Evolutionary conservation across 371 early-diverging fungal genomes (phyloP).

Genomic region (Mucor mucedo): DNA sequence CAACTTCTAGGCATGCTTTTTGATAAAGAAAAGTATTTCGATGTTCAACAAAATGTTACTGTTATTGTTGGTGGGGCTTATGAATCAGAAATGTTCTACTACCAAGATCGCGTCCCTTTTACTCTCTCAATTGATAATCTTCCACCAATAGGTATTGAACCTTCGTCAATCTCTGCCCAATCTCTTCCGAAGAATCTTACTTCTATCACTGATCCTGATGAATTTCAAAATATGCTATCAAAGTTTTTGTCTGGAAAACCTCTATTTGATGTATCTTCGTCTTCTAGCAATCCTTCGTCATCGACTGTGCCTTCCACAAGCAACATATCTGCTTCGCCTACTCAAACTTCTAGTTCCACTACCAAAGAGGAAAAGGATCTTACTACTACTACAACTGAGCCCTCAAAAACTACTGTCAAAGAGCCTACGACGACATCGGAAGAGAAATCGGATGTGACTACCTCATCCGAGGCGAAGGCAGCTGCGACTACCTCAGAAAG

Average conservation of each 20-base stretch:
- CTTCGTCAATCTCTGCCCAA: conserved; percentile 1
- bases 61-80: conserved; percentile 34
- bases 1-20: conserved; percentile 12
- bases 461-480: not conserved
- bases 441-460: not conserved
- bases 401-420: not conserved
- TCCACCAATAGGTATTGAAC: conserved; percentile 12
- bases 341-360: not conserved
- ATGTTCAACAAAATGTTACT: conserved; percentile 34
- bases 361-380: not conserved
- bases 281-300: conserved; percentile 5
- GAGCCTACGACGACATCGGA: not conserved
- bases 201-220: conserved; percentile 9
- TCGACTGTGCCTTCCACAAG: too few relatives aligned
- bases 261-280: conserved; percentile 6
- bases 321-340: conserved; percentile 8
- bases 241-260: conserved; percentile 9
- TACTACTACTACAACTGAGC: not conserved
- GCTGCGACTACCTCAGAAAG: too few relatives aligned
- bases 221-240: not conserved
- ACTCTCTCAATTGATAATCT: conserved; percentile 23
- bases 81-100: conserved; percentile 34
- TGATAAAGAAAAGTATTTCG: conserved; percentile 21
- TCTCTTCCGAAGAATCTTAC: conserved; percentile 12
- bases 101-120: conserved; percentile 37